Percentiles rank a stretch among this genome's conserved stretches.
phyloP scores from a whole-genome alignment of 768 basidiomycete species.

The Peribolospora baueri region DNA sequence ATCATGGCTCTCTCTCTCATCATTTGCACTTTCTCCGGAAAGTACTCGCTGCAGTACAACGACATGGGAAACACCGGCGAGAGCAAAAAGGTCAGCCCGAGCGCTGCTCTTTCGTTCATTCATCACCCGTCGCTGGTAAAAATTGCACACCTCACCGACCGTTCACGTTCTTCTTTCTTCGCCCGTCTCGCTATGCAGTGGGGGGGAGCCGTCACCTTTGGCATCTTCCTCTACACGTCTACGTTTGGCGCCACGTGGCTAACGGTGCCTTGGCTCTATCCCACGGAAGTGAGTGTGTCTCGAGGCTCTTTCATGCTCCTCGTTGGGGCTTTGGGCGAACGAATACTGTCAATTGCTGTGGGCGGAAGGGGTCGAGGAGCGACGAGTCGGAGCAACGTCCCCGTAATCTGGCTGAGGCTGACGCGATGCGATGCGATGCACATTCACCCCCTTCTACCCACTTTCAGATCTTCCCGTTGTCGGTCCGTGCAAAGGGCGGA shows the following conservation, averaged over 20 bases:
- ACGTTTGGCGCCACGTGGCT: constrained; percentile 1
- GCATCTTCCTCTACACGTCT: background rate
- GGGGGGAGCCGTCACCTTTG: too few species aligned
- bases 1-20: background rate
- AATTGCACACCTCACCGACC: background rate
- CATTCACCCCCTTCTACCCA: background rate
- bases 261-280: background rate
- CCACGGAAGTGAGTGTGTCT: background rate
- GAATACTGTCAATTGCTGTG: background rate
- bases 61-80: background rate
- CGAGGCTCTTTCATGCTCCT: background rate
- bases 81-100: too few species aligned
- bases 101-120: too few species aligned
- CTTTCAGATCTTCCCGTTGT: background rate
- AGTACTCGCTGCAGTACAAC: background rate
- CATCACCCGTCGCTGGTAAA: too few species aligned
- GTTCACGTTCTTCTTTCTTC: background rate
- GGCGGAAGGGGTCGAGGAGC: too few species aligned
- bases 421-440: too few species aligned
- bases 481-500: background rate
- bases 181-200: background rate
- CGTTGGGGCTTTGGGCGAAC: background rate
- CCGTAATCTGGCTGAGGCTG: too few species aligned
- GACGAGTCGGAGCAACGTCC: too few species aligned
- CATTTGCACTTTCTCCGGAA: background rate